A percentile compares a stretch with the other conserved stretches of the same genome.
These are phyloP conservation scores for Torulaspora delbrueckii DNA, from an alignment of 805 yeast species.

Conservation along the genomic window DNA sequence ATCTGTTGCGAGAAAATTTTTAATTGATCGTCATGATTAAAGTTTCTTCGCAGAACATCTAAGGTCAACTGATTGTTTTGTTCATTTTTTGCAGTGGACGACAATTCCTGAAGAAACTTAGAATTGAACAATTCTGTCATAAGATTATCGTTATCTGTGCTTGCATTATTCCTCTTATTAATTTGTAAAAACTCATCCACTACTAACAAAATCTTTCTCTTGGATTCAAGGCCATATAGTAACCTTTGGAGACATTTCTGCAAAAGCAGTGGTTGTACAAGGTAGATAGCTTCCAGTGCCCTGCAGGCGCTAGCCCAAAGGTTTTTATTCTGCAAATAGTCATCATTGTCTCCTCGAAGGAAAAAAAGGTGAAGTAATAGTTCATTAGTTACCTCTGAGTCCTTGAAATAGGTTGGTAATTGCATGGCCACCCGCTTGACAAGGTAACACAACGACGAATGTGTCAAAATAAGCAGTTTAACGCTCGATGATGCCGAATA, in stretches of 20 bases:
- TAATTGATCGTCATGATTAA: slow-evolving; percentile 9
- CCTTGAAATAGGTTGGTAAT: slow-evolving; percentile 23
- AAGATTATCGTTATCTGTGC: slow-evolving; percentile 9
- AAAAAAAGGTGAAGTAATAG: slow-evolving; percentile 15
- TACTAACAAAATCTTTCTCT: slow-evolving; percentile 15
- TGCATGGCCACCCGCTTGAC: slow-evolving; percentile 42
- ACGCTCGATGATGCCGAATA: not conserved
- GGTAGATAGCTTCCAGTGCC: slow-evolving; percentile 32
- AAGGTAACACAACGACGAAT: slow-evolving; percentile 43
- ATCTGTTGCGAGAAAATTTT: slow-evolving; percentile 3
- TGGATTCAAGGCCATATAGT: slow-evolving; percentile 4
- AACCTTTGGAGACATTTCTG: slow-evolving; percentile 8
- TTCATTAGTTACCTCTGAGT: slow-evolving; percentile 6
- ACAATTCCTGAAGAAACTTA: slow-evolving; percentile 6
- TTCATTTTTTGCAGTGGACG: slow-evolving; percentile 33
- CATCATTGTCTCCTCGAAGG: slow-evolving; percentile 4
- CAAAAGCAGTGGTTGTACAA: slow-evolving; percentile 21
- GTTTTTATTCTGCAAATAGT: slow-evolving; percentile 21
- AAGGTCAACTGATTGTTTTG: slow-evolving; percentile 25
- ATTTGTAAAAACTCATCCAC: slow-evolving; percentile 29
- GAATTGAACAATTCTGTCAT: slow-evolving; percentile 29
- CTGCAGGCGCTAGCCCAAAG: slow-evolving; percentile 31
- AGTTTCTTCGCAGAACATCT: slow-evolving; percentile 26
- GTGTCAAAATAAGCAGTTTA: slow-evolving; percentile 28
- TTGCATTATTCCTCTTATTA: slow-evolving; percentile 31